These are phyloP conservation scores for Phascolomyces articulosus DNA, from an alignment of 371 early-diverging fungal genomes.

Conservation along the genomic window DNA sequence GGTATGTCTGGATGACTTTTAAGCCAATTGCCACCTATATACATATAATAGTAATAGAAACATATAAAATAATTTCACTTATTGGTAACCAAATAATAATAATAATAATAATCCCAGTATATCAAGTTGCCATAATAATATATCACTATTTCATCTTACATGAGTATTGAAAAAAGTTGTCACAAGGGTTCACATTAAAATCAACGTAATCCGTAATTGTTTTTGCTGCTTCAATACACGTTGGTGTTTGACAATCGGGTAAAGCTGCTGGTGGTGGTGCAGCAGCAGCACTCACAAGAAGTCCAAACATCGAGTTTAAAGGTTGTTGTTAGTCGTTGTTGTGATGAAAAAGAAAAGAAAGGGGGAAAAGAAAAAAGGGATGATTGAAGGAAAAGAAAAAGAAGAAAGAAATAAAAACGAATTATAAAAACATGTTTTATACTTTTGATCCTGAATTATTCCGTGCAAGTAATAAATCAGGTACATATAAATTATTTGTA, in stretches of 20 bases:
- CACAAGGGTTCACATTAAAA: slow-evolving; percentile 43
- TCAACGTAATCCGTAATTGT: slow-evolving; percentile 39
- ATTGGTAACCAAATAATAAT: too few relatives aligned
- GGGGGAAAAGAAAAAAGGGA: neutral
- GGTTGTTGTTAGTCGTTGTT: neutral
- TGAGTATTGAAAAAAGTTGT: slow-evolving; percentile 52
- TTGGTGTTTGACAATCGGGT: slow-evolving; percentile 40
- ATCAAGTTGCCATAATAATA: too few relatives aligned
- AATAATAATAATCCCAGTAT: too few relatives aligned
- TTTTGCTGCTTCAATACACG: slow-evolving; percentile 45
- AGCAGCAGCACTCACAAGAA: neutral
- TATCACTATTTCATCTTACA: slow-evolving; percentile 45
- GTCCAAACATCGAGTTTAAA: too few relatives aligned
- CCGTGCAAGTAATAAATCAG: too few relatives aligned
- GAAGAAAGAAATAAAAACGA: neutral
- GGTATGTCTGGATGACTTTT: slow-evolving; percentile 41
- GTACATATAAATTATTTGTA: too few relatives aligned
- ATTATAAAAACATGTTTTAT: too few relatives aligned
- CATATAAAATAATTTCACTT: too few relatives aligned
- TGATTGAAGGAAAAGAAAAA: neutral
- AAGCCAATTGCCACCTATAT: slow-evolving; percentile 57
- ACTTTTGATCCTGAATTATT: too few relatives aligned
- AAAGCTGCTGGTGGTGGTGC: neutral
- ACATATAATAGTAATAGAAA: neutral
- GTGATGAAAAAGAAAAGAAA: neutral